Evolutionary conservation across 1,284 basidiomycete genomes (phyloP).

Genomic region (Moniliophthora roreri): DNA sequence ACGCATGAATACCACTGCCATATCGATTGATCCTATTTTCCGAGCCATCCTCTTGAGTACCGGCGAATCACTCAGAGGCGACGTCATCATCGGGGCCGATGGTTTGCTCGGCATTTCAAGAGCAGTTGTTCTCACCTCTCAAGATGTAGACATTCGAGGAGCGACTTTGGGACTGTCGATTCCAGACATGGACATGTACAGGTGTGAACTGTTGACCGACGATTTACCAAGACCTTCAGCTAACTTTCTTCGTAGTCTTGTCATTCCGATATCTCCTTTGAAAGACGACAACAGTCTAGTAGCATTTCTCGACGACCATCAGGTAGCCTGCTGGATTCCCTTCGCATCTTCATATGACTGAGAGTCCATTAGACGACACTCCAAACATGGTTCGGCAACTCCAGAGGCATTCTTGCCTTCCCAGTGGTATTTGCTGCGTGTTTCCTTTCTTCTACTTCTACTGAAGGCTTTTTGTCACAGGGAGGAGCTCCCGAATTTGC

Average conservation of each 20-base stretch:
- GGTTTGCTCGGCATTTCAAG: conserved; percentile 41
- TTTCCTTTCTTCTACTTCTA: too few relatives aligned
- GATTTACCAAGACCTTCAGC: too few relatives aligned
- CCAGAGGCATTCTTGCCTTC: conserved; percentile 30
- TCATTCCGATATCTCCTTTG: too few relatives aligned
- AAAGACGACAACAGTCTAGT: too few relatives aligned
- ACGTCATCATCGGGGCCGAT: conserved; percentile 25
- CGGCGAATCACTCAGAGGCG: conserved; percentile 10
- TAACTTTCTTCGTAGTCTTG: too few relatives aligned
- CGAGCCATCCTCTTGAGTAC: conserved; percentile 23
- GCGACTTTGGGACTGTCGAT: too few relatives aligned
- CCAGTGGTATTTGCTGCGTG: conserved; percentile 31
- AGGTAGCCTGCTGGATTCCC: neutral
- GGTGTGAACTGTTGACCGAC: too few relatives aligned
- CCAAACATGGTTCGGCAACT: conserved; percentile 42
- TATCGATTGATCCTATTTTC: conserved; percentile 26
- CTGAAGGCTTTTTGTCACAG: too few relatives aligned
- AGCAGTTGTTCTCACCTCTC: conserved; percentile 26
- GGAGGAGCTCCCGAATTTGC: too few relatives aligned
- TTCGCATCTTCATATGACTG: conserved; percentile 14
- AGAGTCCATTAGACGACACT: conserved; percentile 28
- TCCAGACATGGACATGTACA: too few relatives aligned
- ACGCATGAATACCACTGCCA: conserved; percentile 32
- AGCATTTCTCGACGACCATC: too few relatives aligned
- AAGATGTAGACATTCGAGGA: conserved; percentile 20